A percentile compares a stretch with the other conserved stretches of the same genome.
Conservation (phyloP, 1,284 basidiomycete species). For the Wallemia ichthyophaga region DNA sequence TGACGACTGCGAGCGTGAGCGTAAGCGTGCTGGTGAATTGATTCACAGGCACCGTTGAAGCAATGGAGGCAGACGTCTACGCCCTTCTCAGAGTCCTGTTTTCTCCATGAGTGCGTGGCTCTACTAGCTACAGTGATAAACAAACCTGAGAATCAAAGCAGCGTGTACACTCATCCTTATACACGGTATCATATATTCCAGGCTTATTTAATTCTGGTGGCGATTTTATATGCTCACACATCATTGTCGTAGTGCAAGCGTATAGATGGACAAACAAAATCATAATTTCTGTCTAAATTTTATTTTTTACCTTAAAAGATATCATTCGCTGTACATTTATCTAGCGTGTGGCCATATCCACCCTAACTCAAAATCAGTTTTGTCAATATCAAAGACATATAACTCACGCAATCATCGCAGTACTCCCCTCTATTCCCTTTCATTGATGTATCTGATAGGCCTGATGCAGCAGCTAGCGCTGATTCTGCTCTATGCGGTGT, state of each 20-base stretch:
- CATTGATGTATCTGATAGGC: neutral
- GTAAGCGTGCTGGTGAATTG: slow-evolving; percentile 30
- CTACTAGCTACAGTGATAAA: too few relatives aligned
- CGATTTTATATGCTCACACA: too few relatives aligned
- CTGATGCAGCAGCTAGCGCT: neutral
- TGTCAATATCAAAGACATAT: neutral
- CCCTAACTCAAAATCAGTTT: neutral
- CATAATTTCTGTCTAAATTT: too few relatives aligned
- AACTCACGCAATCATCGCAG: neutral
- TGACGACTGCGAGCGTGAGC: slow-evolving; percentile 38
- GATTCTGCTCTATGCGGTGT: neutral
- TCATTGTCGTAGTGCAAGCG: too few relatives aligned
- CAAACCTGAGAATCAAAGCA: neutral
- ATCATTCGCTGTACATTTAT: neutral
- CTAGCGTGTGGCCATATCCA: neutral
- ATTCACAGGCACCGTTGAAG: slow-evolving; percentile 69
- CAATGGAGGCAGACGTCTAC: slow-evolving; percentile 71
- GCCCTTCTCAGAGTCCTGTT: slow-evolving; percentile 19
- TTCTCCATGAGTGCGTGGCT: too few relatives aligned
- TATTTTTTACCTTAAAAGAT: too few relatives aligned
- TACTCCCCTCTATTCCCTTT: neutral
- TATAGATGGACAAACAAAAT: too few relatives aligned
- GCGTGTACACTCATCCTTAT: neutral
- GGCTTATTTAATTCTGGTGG: neutral
- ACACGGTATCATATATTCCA: neutral